Conservation (phyloP, 2,329 filamentous ascomycete species). For the Dactylellina drechsleri region DNA sequence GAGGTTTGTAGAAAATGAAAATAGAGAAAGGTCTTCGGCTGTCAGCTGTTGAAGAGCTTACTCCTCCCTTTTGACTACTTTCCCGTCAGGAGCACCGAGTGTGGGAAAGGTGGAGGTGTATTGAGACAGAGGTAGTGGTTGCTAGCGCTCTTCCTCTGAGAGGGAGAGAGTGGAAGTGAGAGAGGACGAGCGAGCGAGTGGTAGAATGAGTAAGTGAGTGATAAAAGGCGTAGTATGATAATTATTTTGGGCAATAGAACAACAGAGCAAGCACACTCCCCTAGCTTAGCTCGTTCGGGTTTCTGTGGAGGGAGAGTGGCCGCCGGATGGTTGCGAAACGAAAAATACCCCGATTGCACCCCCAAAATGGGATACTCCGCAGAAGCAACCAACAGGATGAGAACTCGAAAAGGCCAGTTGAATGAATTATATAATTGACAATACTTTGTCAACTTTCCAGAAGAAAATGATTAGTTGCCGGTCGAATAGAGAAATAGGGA, state of each 20-base stretch:
- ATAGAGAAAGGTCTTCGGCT: slow-evolving; percentile 32
- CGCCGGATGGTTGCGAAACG: slow-evolving; percentile 32
- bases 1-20: slow-evolving; percentile 18
- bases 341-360: slow-evolving; percentile 27
- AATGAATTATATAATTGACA: neutral
- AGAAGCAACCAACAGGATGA: neutral
- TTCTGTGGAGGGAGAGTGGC: slow-evolving; percentile 24
- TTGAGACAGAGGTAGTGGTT: slow-evolving; percentile 37
- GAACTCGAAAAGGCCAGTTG: neutral
- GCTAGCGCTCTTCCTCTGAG: slow-evolving; percentile 34
- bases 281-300: slow-evolving; percentile 26
- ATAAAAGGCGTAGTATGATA: slow-evolving; percentile 42
- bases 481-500: slow-evolving; percentile 19
- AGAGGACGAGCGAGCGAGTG: slow-evolving; percentile 3
- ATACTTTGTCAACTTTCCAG: neutral
- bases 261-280: slow-evolving; percentile 38
- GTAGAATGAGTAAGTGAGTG: slow-evolving; percentile 31
- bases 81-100: slow-evolving; percentile 49
- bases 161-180: neutral
- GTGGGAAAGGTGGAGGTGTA: slow-evolving; percentile 52
- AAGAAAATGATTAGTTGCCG: neutral
- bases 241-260: slow-evolving; percentile 39
- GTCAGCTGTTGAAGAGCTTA: slow-evolving; percentile 55
- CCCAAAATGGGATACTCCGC: slow-evolving; percentile 14
- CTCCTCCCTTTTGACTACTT: slow-evolving; percentile 44